Base-by-base conservation (phyloP, 2,329 filamentous ascomycete genomes). In the Rhynchosporium secalis region DNA sequence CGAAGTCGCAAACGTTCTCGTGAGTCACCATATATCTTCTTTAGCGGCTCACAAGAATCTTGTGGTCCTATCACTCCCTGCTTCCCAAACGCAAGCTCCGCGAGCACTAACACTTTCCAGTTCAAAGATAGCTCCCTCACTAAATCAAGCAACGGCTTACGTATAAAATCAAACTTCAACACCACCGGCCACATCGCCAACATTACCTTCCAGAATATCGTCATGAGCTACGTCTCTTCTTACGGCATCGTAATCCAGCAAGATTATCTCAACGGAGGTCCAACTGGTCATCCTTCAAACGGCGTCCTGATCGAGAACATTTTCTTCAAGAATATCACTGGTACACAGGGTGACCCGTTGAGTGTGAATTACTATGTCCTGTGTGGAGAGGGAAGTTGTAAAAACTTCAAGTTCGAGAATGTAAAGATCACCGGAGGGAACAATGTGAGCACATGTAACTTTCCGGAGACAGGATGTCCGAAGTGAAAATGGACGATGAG, bases 161-260 rank as follows among this genome's bases (percentile, higher is more conserved):
- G 76, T 36, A 78, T 78, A 43, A 78, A 78, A 69, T 70, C 73
- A 1, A 77, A 78, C 64, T 74, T 65, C 60, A 72, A 72, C 52
- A 76, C 75, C 9, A 78, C 76, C 1, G 76, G 76, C 36, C 72
- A 67, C 65, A 72, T 78, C 26, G 68, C 72, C 56, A 76, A 77
- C 63, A 72, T 82, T 59, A 77, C 75, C 28, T 83, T 80, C 73
- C 72, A 75, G 63, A 78, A 80, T 68, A 81, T 82, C 64, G 73
- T 72, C 3, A 69, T 83, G 46, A 72, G 71, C 41, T 75, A 76
- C 57, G 80, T 81, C 64, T 70, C 73, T 38, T 76, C 77, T 64
- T 81, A 82, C 68, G 80, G 80, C n/a, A 80, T 83, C 61, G 79
- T 80, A 62, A 75, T 82, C 47, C 75, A 81, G 72, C 79, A 83